Base-by-base conservation (phyloP, 768 basidiomycete genomes). In the Cubamyces lactineus region DNA sequence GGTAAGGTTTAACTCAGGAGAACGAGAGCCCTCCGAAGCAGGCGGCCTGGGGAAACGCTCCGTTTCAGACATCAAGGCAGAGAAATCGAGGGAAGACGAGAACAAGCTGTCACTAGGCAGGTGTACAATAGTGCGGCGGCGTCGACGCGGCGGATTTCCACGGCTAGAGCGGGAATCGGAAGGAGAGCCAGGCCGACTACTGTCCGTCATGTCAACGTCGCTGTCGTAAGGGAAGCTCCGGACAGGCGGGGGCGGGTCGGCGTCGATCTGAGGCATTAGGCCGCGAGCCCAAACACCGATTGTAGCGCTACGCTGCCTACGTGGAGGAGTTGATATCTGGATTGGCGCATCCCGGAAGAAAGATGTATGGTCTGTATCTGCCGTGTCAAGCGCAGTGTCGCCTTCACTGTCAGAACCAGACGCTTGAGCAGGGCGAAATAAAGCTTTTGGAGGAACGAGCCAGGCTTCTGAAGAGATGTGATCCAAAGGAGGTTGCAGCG, bases 81-180 rank as follows among this genome's bases (percentile, higher is more conserved):
- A 72, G 53, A 72, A 72, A 41, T 72, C 69, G 6, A 72, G 65
- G 13, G 67, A 66, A 23, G 71, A 70, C 2, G 71, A 72, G 58
- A 72, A 72, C n/a, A 70, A 62, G 26, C 67, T 70, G 48, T 71
- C 69, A 46, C 63, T 66, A 15, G 71, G 63, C 28, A 68, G 61
- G 46, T 71, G 67, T 21, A 69, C 67, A 23, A 70, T 65, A 2
- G 70, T 70, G 16, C 70, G 66, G 7, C 71, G 70, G 7, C 70
- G 66, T 41, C 68, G 50, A 40, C 71, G 69, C 17, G 54, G 51
- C 30, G 70, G 59, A 26, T 57, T 49, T 23, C 23, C 56, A 38
- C 57, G 56, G 39, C 4, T 63, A 3, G 57, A 26, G 3, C 41
- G 42, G 5, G 53, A 50, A 4, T 46, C 57, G 16, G 53, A 43